These are phyloP conservation scores for Penicillium hesseltinei DNA, from an alignment of 2,329 filamentous ascomycete genomes.

Conservation along the genomic window DNA sequence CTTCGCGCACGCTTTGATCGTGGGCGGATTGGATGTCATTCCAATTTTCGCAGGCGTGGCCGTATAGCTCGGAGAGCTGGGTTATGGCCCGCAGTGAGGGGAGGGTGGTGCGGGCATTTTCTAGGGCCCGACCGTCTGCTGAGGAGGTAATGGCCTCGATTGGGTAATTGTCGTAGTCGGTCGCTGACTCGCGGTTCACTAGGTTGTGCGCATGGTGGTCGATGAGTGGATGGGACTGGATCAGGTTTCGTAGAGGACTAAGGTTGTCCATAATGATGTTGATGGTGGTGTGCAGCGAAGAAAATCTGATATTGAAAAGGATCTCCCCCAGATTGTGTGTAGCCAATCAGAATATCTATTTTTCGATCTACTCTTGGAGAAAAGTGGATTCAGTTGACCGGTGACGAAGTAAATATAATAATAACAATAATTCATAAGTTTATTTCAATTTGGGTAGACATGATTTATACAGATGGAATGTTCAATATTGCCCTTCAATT, in stretches of 20 bases:
- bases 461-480: neutral
- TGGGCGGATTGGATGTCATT: conserved; percentile 53
- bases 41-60: conserved; percentile 62
- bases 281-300: neutral
- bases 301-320: neutral
- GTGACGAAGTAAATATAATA: neutral
- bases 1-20: conserved; percentile 46
- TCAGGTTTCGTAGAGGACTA: conserved; percentile 35
- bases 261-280: conserved; percentile 24
- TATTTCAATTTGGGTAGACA: neutral
- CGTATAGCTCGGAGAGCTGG: conserved; percentile 65
- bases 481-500: conserved; percentile 54
- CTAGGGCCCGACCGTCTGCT: conserved; percentile 66
- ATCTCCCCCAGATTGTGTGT: neutral
- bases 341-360: neutral
- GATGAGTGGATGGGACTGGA: conserved; percentile 45
- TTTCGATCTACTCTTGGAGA: neutral
- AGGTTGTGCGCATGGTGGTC: conserved; percentile 51
- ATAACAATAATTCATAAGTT: neutral
- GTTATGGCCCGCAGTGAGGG: conserved; percentile 68
- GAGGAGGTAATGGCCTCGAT: conserved; percentile 69
- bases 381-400: neutral
- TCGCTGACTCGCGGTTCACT: conserved; percentile 33
- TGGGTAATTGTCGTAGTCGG: conserved; percentile 41
- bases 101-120: conserved; percentile 61